These are phyloP conservation scores for Boletus pseudopeckii DNA, from an alignment of 768 basidiomycete species.

Conservation along the genomic window DNA sequence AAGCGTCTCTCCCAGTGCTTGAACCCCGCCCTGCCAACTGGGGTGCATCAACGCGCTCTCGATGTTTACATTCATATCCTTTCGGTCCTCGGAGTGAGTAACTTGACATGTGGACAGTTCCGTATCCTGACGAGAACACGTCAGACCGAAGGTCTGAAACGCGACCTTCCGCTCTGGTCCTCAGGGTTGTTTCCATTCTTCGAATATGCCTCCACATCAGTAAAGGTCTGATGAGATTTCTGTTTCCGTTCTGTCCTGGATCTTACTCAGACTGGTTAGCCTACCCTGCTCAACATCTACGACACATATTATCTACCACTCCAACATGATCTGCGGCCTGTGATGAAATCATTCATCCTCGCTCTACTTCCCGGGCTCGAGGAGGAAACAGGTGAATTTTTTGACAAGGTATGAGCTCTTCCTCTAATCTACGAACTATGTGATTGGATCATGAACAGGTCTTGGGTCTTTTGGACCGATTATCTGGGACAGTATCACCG, in stretches of 20 bases:
- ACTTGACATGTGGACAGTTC: neutral
- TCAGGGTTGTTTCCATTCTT: constrained; percentile 98
- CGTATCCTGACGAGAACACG: constrained; percentile 7
- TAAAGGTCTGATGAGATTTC: constrained; percentile 58
- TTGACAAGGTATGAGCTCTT: constrained; percentile 64
- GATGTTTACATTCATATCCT: constrained; percentile 95
- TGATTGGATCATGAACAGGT: constrained; percentile 48
- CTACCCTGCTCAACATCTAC: constrained; percentile 85
- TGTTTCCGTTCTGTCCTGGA: neutral
- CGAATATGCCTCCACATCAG: constrained; percentile 98
- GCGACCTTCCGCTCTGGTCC: constrained; percentile 91
- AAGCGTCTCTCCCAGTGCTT: constrained; percentile 95
- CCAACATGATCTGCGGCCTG: constrained; percentile 73
- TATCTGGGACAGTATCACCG: constrained; percentile 80
- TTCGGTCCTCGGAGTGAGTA: constrained; percentile 80
- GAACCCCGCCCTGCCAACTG: constrained; percentile 95
- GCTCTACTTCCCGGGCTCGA: constrained; percentile 93
- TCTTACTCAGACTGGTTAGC: constrained; percentile 41
- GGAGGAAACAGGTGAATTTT: constrained; percentile 97
- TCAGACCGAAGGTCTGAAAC: constrained; percentile 81
- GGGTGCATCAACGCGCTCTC: constrained; percentile 93
- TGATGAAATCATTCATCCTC: constrained; percentile 93
- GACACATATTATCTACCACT: constrained; percentile 90
- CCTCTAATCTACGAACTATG: neutral
- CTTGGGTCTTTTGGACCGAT: constrained; percentile 68